Evolutionary conservation across 1,284 basidiomycete species (phyloP), one percentile per base, ranked within the genome.

Genomic region (Bondarzewia mesenterica): DNA sequence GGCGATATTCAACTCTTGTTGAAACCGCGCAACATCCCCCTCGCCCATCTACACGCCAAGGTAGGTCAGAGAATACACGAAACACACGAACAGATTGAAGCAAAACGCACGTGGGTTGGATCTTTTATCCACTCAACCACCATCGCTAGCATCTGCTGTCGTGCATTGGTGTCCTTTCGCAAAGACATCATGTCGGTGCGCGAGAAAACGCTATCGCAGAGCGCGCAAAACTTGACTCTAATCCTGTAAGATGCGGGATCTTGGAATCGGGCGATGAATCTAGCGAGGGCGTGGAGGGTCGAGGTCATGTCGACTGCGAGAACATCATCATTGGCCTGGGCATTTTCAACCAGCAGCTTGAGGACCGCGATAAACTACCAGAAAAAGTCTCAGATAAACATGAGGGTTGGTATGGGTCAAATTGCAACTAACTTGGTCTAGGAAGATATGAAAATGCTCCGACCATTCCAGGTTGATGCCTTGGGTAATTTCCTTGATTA

Each of bases 81-180:
- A 10, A 18, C 21, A 8, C 4, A 40, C 21, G n/a, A n/a, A 7
- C 21, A 40, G 7, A 2, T 40, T 12, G 7, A 40, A 18, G n/a
- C 29, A n/a, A 46, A 6, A 64, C 74, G 44, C 49, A 85, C 85
- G 48, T 56, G 55, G 5, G 66, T 52, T 4, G 71, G 67, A 29
- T 75, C 72, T 53, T 75, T 72, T 48, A 86, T 79, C 91, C 91
- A 93, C 47, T 88, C 80, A 58, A 84, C 71, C 41, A 93, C 70
- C 46, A 78, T 74, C 55, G 93, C 86, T 16, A 91, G 69, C 18
- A 91, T 74, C 36, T 73, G 73, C 59, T 88, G 85, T n/a, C 88
- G 76, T 7, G 79, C 70, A 50, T 68, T 64, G 50, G 71, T 78
- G 56, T 88, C 85, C 61, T 83, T 86, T 7, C 81, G 80, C 50